Evolutionary conservation across 495 filamentous ascomycete genomes (phyloP), one percentile per base, ranked within the genome.

Genomic region (Penicillium simplicissimum): DNA sequence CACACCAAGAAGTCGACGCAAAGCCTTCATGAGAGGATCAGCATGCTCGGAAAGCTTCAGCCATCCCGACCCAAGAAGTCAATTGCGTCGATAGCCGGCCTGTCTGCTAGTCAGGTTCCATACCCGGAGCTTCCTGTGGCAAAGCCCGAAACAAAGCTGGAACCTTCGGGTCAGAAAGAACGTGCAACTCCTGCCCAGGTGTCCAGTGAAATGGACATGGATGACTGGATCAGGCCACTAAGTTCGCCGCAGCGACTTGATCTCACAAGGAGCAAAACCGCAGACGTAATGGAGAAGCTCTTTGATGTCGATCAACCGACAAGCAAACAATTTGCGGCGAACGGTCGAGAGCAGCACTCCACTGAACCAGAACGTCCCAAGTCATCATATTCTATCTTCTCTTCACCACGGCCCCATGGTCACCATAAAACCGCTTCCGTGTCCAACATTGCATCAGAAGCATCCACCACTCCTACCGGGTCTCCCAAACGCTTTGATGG

Each of bases 1-100:
- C 91, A 96, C 71, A 92, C 85, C 75, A 96, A 95, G 68, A 93
- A 91, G 8, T 93, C 93, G 5, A 97, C 95, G 3, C 92, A 97
- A 70, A 82, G 89, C 10, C 81, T 98, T 17, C 90, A 96, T 59
- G 96, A 98, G 60, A 90, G 91, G 65, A 97, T 98, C 66, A 94
- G 88, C 68, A 92, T 94, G 86, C 83, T 98, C 19, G 93, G 93
- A 23, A 90, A 97, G 71, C 81, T 85, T 1, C 90, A 92, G 66
- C 79, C 88, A 47, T 79, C 88, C 34, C 80, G 88, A 48, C 77
- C 85, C 3, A 90, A 88, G 4, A 94, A 93, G 67, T 88, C 87
- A 11, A 87, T 92, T 31, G 78, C 86, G 0, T 79, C 85, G 58
- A 69, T 72, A 11, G 64, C 76, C 31, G 73, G 75, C 4, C 35